Percentiles rank a stretch among this genome's conserved stretches.
These are phyloP conservation scores for Talaromyces islandicus DNA, from an alignment of 2,329 filamentous ascomycete genomes.

Conservation along the genomic window DNA sequence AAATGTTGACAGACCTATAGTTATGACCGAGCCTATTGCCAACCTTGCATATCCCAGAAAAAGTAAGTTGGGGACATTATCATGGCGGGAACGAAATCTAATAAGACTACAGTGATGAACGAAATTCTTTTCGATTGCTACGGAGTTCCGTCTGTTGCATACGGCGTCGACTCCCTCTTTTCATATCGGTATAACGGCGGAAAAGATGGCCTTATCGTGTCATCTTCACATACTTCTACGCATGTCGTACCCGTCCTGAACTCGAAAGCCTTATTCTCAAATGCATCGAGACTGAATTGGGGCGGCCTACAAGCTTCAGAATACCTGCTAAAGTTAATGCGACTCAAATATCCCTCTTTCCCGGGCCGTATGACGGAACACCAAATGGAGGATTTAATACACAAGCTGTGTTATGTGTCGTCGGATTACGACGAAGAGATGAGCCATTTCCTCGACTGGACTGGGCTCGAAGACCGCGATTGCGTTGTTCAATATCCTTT, in stretches of 20 bases:
- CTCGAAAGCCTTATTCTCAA: slow-evolving; percentile 73
- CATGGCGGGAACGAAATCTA: not conserved
- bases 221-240: slow-evolving; percentile 87
- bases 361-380: slow-evolving; percentile 77
- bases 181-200: slow-evolving; percentile 91
- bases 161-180: slow-evolving; percentile 94
- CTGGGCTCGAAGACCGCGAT: slow-evolving; percentile 81
- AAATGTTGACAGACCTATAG: slow-evolving; percentile 73
- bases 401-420: slow-evolving; percentile 85
- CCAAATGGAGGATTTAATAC: slow-evolving; percentile 81
- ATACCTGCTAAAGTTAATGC: slow-evolving; percentile 83
- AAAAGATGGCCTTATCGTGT: slow-evolving; percentile 78
- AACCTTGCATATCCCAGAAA: slow-evolving; percentile 84
- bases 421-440: slow-evolving; percentile 77
- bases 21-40: slow-evolving; percentile 93
- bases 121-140: slow-evolving; percentile 98
- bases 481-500: slow-evolving; percentile 88
- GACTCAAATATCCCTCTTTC: slow-evolving; percentile 86
- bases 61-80: slow-evolving; percentile 52
- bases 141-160: slow-evolving; percentile 78
- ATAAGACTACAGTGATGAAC: slow-evolving; percentile 67
- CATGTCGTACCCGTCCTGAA: slow-evolving; percentile 92
- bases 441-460: slow-evolving; percentile 76
- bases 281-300: slow-evolving; percentile 90
- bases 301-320: slow-evolving; percentile 85